phyloP scores from a whole-genome alignment of 2,329 filamentous ascomycete genomes.

The Nemania serpens region DNA sequence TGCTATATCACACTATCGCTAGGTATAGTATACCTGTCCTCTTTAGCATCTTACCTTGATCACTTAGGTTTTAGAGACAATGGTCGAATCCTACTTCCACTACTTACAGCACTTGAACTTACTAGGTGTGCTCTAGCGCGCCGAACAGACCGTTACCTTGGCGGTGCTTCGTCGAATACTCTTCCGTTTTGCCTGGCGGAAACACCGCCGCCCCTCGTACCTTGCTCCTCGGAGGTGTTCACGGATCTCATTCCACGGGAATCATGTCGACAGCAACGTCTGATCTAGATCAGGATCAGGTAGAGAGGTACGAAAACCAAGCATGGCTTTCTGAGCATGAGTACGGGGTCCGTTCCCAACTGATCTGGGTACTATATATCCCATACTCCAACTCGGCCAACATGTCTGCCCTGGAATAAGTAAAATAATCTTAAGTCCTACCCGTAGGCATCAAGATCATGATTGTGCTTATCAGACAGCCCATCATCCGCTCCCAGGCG shows the following conservation, averaged over 20 bases:
- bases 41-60: neutral
- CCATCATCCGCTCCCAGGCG: slow-evolving; percentile 31
- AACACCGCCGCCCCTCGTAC: slow-evolving; percentile 5
- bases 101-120: no score
- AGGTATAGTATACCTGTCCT: neutral
- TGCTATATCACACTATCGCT: neutral
- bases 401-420: slow-evolving; percentile 29
- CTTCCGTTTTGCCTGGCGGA: slow-evolving; percentile 7
- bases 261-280: slow-evolving; percentile 11
- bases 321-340: slow-evolving; percentile 29
- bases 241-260: slow-evolving; percentile 17
- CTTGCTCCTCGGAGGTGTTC: slow-evolving; percentile 7
- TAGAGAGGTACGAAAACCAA: slow-evolving; percentile 25
- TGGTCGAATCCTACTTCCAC: no score
- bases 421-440: slow-evolving; percentile 22
- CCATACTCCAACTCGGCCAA: slow-evolving; percentile 33
- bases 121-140: neutral
- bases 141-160: slow-evolving; percentile 9
- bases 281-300: slow-evolving; percentile 32
- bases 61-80: no score
- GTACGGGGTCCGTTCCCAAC: slow-evolving; percentile 29
- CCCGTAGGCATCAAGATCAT: slow-evolving; percentile 29
- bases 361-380: slow-evolving; percentile 30
- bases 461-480: slow-evolving; percentile 30
- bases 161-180: neutral